Percentiles rank a stretch among this genome's conserved stretches.
These are phyloP conservation scores for Aspergillus cejpii DNA, from an alignment of 2,329 filamentous ascomycete genomes.

Conservation along the genomic window DNA sequence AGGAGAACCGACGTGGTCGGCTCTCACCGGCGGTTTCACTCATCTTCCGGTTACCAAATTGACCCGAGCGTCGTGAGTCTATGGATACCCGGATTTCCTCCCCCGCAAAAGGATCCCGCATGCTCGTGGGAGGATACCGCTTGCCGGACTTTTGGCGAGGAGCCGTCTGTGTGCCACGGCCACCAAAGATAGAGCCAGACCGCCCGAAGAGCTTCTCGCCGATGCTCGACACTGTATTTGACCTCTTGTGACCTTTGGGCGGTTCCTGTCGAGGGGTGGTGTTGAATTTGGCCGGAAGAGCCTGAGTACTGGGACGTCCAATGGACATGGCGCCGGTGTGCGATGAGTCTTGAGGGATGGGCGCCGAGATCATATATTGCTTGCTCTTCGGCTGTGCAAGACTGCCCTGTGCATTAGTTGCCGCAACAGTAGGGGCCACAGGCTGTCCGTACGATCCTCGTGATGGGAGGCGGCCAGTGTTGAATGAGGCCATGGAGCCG, in stretches of 20 bases:
- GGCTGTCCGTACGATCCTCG: constrained; percentile 82
- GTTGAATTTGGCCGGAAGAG: constrained; percentile 53
- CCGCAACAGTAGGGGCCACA: constrained; percentile 75
- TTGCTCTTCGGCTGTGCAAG: constrained; percentile 73
- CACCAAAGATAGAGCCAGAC: constrained; percentile 73
- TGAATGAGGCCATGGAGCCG: constrained; percentile 65
- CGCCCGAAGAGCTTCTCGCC: constrained; percentile 79
- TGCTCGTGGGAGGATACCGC: constrained; percentile 84
- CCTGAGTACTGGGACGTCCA: constrained; percentile 55
- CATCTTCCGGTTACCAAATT: constrained; percentile 62
- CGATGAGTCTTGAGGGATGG: constrained; percentile 53
- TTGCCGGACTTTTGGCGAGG: constrained; percentile 49
- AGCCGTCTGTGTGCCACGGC: constrained; percentile 36
- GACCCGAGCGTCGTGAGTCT: constrained; percentile 68
- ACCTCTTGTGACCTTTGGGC: constrained; percentile 56
- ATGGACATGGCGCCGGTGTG: constrained; percentile 48
- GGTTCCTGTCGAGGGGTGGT: constrained; percentile 47
- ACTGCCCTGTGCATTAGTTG: constrained; percentile 80
- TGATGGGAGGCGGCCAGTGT: constrained; percentile 58
- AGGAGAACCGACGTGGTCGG: constrained; percentile 64
- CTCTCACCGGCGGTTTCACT: constrained; percentile 57
- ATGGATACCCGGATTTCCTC: constrained; percentile 59
- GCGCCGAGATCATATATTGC: constrained; percentile 65
- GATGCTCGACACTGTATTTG: constrained; percentile 71
- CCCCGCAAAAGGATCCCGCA: constrained; percentile 64